Evolutionary conservation across 257 asterid genomes (phyloP).

Genomic region (Solanum corneliomulleri): DNA sequence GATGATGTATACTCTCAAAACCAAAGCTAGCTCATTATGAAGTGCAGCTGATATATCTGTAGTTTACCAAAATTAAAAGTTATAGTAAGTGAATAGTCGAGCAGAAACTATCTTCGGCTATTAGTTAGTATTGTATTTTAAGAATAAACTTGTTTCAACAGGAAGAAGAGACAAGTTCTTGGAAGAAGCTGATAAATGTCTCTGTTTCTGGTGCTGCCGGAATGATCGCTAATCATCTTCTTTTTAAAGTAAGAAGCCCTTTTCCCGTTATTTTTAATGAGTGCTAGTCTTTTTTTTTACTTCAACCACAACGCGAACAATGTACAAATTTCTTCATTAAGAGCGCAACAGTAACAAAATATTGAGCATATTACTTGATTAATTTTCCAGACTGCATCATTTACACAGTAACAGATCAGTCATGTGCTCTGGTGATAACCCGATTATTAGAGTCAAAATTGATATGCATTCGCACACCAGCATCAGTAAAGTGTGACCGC

Average conservation of each 20-base stretch:
- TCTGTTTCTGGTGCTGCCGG: constrained; percentile 98
- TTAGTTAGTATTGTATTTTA: not conserved
- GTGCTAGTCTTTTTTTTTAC: not conserved
- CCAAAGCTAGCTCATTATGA: too few species aligned
- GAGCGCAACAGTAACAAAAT: not conserved
- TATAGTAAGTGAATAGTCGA: too few species aligned
- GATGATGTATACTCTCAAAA: too few species aligned
- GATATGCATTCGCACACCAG: not conserved
- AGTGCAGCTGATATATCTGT: too few species aligned
- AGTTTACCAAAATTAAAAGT: too few species aligned
- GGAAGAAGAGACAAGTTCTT: constrained; percentile 91
- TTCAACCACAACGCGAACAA: not conserved
- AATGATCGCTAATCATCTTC: constrained; percentile 92
- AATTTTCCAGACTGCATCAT: not conserved
- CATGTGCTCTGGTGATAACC: not conserved
- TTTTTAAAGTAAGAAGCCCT: constrained; percentile 47
- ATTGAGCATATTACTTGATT: not conserved
- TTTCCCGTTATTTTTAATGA: not conserved
- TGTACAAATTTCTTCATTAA: not conserved
- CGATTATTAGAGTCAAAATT: not conserved
- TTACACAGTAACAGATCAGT: not conserved
- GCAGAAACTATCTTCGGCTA: too few species aligned
- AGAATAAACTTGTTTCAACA: constrained; percentile 2
- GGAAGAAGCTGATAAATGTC: constrained; percentile 78
- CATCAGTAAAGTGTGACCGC: not conserved